phyloP scores from a whole-genome alignment of 148 eudicot species.

The Agrostemma githago region DNA sequence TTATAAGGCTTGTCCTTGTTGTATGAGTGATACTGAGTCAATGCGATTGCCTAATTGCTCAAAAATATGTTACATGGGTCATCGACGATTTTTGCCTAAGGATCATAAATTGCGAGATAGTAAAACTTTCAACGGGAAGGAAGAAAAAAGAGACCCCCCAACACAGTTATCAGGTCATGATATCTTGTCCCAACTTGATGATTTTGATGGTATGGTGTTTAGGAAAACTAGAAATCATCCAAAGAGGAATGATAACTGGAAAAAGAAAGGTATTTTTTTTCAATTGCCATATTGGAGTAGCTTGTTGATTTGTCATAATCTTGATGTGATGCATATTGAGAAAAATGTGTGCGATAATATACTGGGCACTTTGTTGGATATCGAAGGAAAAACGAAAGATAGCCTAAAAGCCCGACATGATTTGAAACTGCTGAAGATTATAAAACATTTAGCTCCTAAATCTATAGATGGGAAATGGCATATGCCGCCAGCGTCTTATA shows the following conservation, averaged over 20 bases:
- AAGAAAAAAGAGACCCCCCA: background rate
- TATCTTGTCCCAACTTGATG: background rate
- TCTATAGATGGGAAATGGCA: constrained; percentile 9
- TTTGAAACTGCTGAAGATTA: background rate
- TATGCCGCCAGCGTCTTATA: background rate
- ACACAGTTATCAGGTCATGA: background rate
- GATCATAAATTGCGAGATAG: constrained; percentile 3
- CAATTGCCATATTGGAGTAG: too few relatives aligned
- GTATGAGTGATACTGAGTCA: background rate
- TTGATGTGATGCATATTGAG: too few relatives aligned
- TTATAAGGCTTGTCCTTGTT: constrained; percentile 16
- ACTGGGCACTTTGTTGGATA: constrained; percentile 12
- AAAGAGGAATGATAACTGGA: too few relatives aligned
- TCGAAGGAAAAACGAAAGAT: constrained; percentile 12
- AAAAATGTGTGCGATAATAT: background rate
- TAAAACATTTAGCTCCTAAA: constrained; percentile 1
- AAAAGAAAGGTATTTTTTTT: too few relatives aligned
- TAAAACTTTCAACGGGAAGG: background rate
- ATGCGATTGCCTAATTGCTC: background rate
- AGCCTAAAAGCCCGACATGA: background rate
- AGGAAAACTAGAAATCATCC: background rate
- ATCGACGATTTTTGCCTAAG: background rate
- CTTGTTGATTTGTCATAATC: background rate
- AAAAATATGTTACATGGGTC: constrained; percentile 7
- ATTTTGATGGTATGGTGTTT: background rate